Base-by-base conservation (phyloP, 164 flowering plant species). In the Brasenia schreberi region DNA sequence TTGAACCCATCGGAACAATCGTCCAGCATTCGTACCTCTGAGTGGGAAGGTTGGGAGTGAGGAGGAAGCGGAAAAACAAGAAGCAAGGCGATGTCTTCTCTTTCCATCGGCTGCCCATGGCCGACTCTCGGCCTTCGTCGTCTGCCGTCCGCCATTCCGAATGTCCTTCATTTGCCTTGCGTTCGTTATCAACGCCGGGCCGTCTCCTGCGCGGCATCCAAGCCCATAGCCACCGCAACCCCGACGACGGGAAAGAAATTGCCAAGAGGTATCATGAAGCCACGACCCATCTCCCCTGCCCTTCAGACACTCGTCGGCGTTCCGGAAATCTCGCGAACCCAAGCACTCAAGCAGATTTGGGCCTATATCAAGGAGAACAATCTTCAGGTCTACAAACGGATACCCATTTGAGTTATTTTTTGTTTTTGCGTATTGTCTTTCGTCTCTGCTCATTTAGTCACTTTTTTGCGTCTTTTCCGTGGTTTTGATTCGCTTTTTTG, bases 271-370 rank as follows among this genome's bases (percentile, higher is more conserved):
- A 87, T 93, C 69, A 84, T 77, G 79, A 86, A 82, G 82, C 97
- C 97, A 1, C 81, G 76, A 39, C 85, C 75, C 9, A 77, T 93
- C 44, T 86, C 96, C 0, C 84, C 87, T 16, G 96, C 81, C 69
- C 81, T 93, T 88, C 85, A 87, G 68, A 87, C 78, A n/a, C 75
- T 83, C 42, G 71, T 93, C 17, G 96, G 96, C 6, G 84, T 76
- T 9, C 63, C 89, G 3, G 98, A 89, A 78, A 84, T 90, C 64
- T 80, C 97, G 62, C 84, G 97, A 11, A 86, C 98, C n/a, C 88
- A 86, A 70, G 96, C 89, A 7, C 88, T 90, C 61, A 90, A 93
- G 80, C 79, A 63, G 68, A 89, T 93, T 74, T 90, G 97, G 98
- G 96, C 90, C 65, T 77, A 93, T 74, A 93, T 93, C 74, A 93